Percentiles rank a stretch among this genome's conserved stretches.
These are phyloP conservation scores for Nakataea oryzae DNA, from an alignment of 2,329 filamentous ascomycete species.

Conservation along the genomic window DNA sequence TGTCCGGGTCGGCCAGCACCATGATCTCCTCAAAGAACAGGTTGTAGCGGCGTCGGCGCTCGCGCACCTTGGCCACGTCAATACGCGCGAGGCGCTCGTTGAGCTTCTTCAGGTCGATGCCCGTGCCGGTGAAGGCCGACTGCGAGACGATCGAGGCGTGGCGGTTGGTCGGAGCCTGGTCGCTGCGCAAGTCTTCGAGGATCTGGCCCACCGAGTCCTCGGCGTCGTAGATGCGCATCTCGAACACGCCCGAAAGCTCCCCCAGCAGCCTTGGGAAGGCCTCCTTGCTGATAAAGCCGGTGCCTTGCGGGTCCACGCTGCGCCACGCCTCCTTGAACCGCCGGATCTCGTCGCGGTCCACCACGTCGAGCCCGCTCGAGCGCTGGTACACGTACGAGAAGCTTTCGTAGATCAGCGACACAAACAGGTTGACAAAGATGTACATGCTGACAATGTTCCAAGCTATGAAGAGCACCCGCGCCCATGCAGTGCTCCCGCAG, in stretches of 20 bases:
- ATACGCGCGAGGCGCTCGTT: slow-evolving; percentile 64
- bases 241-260: slow-evolving; percentile 88
- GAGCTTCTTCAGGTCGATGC: slow-evolving; percentile 65
- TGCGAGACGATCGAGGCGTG: slow-evolving; percentile 43
- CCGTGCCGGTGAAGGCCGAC: slow-evolving; percentile 42
- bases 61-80: slow-evolving; percentile 64
- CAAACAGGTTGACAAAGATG: slow-evolving; percentile 96
- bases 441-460: slow-evolving; percentile 99
- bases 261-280: slow-evolving; percentile 80
- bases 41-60: slow-evolving; percentile 71
- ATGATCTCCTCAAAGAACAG: slow-evolving; percentile 96
- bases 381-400: slow-evolving; percentile 99
- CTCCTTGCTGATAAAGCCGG: slow-evolving; percentile 83
- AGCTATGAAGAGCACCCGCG: slow-evolving; percentile 77
- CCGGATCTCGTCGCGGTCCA: slow-evolving; percentile 88
- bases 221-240: slow-evolving; percentile 91
- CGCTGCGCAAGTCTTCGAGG: slow-evolving; percentile 68
- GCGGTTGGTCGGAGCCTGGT: slow-evolving; percentile 26
- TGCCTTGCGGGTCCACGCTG: slow-evolving; percentile 83
- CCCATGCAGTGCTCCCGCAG: slow-evolving; percentile 86
- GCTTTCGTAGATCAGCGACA: slow-evolving; percentile 97
- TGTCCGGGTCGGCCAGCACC: slow-evolving; percentile 81
- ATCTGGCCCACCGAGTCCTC: slow-evolving; percentile 82
- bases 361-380: slow-evolving; percentile 80
- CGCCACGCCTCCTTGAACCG: slow-evolving; percentile 99